A percentile compares a stretch with the other conserved stretches of the same genome.
Evolutionary conservation across 2,329 filamentous ascomycete genomes (phyloP).

Genomic region (Fusarium verticillioides): DNA sequence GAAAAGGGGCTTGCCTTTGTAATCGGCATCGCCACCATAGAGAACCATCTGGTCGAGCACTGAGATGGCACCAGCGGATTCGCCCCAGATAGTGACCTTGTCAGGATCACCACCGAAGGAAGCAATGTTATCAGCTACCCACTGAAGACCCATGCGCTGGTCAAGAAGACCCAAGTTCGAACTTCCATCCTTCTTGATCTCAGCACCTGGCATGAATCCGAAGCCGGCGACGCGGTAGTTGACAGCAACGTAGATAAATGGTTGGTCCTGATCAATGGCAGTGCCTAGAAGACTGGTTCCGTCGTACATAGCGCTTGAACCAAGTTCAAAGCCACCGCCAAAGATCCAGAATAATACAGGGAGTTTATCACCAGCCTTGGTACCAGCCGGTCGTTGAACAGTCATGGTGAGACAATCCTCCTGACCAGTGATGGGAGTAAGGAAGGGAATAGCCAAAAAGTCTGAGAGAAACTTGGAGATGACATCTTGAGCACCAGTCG

Average conservation of each 20-base stretch:
- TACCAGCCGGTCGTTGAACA: conserved; percentile 68
- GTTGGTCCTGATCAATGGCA: conserved; percentile 56
- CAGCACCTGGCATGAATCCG: conserved; percentile 76
- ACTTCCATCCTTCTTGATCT: conserved; percentile 73
- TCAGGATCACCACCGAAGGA: conserved; percentile 81
- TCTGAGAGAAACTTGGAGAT: conserved; percentile 59
- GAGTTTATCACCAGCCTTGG: conserved; percentile 64
- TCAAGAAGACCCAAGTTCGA: conserved; percentile 79
- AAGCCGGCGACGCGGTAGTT: conserved; percentile 83
- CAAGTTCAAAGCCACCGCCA: conserved; percentile 72
- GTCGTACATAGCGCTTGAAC: conserved; percentile 64
- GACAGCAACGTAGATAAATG: conserved; percentile 79
- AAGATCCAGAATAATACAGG: conserved; percentile 79
- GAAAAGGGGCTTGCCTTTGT: conserved; percentile 81
- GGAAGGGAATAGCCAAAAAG: conserved; percentile 65
- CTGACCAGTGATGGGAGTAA: conserved; percentile 64
- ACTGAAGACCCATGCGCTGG: conserved; percentile 77
- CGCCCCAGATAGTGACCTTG: conserved; percentile 85
- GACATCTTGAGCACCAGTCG: conserved; percentile 55
- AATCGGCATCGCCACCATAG: conserved; percentile 77
- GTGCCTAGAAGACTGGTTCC: conserved; percentile 58
- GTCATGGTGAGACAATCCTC: conserved; percentile 74
- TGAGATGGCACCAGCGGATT: conserved; percentile 77
- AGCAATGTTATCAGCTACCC: conserved; percentile 81
- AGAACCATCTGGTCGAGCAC: conserved; percentile 81